These are phyloP conservation scores for Umbellularia californica DNA, from an alignment of 164 flowering plant genomes.

Conservation along the genomic window DNA sequence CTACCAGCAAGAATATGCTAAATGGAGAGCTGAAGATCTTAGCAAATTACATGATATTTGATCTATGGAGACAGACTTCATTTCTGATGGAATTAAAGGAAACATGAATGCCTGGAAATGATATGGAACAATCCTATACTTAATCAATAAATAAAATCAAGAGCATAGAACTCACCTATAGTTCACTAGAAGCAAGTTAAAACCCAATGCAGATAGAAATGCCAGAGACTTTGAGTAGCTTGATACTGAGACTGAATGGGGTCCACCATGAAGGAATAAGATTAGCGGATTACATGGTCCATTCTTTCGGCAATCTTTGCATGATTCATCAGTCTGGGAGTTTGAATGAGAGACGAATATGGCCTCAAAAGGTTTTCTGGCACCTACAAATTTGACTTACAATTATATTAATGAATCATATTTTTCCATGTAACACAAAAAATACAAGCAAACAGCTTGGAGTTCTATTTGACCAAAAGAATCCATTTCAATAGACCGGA, in stretches of 20 bases:
- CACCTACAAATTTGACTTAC: conserved; percentile 45
- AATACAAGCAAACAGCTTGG: neutral
- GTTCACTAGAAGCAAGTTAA: conserved; percentile 79
- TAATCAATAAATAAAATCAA: neutral
- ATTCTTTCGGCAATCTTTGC: conserved; percentile 15
- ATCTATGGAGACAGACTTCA: no score
- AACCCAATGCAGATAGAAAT: conserved; percentile 81
- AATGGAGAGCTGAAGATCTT: no score
- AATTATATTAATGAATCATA: neutral
- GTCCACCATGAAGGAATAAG: conserved; percentile 93
- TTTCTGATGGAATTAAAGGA: no score
- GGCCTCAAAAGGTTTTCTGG: conserved; percentile 76
- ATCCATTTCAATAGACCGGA: neutral
- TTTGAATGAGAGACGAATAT: conserved; percentile 68
- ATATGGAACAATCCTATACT: neutral
- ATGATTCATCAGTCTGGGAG: conserved; percentile 9
- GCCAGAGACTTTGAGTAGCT: conserved; percentile 69
- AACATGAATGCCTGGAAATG: neutral
- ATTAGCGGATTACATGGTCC: conserved; percentile 58
- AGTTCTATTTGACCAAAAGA: neutral
- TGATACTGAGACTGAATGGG: conserved; percentile 64
- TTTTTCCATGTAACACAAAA: neutral
- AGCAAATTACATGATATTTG: no score
- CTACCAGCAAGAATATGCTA: no score
- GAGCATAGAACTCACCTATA: conserved; percentile 50